Evolutionary conservation across 352 stramenopile species (phyloP), one percentile per base, ranked within the genome.

Genomic region (Blastocystis sp.): DNA sequence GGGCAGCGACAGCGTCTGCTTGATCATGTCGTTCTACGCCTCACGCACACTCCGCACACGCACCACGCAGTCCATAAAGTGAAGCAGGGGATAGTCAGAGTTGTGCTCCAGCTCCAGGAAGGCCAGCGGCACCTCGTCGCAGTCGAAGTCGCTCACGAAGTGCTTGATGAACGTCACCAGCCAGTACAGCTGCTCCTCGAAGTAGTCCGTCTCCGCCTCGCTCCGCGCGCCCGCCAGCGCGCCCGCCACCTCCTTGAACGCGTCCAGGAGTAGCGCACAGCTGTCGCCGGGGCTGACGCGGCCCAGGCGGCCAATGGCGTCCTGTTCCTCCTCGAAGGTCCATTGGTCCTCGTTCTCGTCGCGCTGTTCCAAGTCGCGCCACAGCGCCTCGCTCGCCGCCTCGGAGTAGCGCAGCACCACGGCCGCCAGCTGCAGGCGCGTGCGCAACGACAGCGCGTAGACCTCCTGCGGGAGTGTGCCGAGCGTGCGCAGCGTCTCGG

Each of bases 321-420:
- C 56, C 43, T 84, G 74, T 19, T 84, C 74, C 28, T 84, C 74
- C 23, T 84, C 60, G 23, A 67, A 66, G 21, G 74, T 48, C 74
- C 74, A 84, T 10, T 84, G 21, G 41, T 84, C 74, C 53, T 84
- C 74, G 40, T 84, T 84, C 28, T 84, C 56, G 48, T 84, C 74
- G n/a, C 52, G 56, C 5, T 65, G 45, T 10, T 67, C 74, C 53
- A 84, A 38, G 19, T 84, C 74, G n/a, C 56, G 52, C 52, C 74
- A 66, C 5, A 84, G 4, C 38, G 38, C 52, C 21, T 69, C 56
- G 52, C 64, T 41, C 17, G n/a, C n/a, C 64, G 56, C 61, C 7
- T 66, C 53, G 19, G 45, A 84, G 53, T 67, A 67, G 21, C 56
- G 52, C 10, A 84, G 52, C 5, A 84, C 48, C 2, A 56, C 19